Percentiles rank a stretch among this genome's conserved stretches.
Conservation (phyloP, 2,329 filamentous ascomycete species). For the Ceratocystis colombiana region DNA sequence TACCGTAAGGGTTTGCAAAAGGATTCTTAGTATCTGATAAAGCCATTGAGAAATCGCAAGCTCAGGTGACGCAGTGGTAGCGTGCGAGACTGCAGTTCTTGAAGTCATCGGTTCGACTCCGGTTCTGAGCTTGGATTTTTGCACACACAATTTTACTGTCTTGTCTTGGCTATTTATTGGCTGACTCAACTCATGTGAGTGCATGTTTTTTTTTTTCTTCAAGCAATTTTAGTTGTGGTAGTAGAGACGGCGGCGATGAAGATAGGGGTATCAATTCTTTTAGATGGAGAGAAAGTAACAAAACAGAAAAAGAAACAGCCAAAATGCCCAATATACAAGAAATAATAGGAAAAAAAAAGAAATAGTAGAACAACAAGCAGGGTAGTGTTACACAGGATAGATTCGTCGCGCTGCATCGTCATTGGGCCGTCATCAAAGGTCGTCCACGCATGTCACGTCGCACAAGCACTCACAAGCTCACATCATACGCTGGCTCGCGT, state of each 20-base stretch:
- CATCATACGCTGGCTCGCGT: background rate
- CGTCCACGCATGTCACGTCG: constrained; percentile 6
- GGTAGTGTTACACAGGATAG: background rate
- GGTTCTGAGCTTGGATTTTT: constrained; percentile 23
- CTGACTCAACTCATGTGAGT: background rate
- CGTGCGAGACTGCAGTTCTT: constrained; percentile 25
- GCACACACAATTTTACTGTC: background rate
- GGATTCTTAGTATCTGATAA: background rate
- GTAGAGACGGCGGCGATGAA: background rate
- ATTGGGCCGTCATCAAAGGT: constrained; percentile 7
- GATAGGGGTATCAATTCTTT: constrained; percentile 11
- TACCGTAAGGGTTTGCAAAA: background rate
- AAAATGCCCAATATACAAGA: constrained; percentile 4
- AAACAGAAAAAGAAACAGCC: background rate
- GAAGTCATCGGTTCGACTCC: constrained; percentile 26
- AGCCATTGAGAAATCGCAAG: background rate
- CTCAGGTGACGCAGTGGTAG: constrained; percentile 25
- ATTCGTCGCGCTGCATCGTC: background rate
- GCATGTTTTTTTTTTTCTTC: background rate
- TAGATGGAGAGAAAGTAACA: background rate
- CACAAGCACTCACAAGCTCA: background rate
- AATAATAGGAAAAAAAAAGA: background rate
- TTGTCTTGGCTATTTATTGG: background rate
- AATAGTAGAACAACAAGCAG: background rate
- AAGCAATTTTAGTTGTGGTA: background rate